phyloP scores from a whole-genome alignment of 2,329 filamentous ascomycete genomes.

The Sordariomycetes sp. region DNA sequence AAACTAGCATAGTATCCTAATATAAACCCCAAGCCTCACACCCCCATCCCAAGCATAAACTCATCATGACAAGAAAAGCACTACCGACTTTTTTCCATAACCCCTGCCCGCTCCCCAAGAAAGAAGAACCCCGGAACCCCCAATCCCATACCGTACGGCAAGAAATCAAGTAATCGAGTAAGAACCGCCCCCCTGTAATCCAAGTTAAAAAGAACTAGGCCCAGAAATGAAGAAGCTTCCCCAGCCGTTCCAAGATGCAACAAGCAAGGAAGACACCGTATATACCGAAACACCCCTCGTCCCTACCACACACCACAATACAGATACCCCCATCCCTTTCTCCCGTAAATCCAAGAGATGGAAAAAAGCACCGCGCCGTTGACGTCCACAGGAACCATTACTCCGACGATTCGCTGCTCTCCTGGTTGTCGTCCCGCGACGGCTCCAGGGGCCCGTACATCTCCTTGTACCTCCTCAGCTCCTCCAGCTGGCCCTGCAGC shows the following conservation, averaged over 20 bases:
- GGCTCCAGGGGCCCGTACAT: conserved; percentile 26
- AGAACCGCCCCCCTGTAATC: too few relatives aligned
- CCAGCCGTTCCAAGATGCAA: too few relatives aligned
- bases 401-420: not conserved
- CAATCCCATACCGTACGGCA: not conserved
- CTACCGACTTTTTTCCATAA: conserved; percentile 12
- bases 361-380: not conserved
- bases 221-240: not conserved
- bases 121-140: not conserved
- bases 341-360: not conserved
- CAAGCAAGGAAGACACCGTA: not conserved
- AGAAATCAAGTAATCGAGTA: not conserved
- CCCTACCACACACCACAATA: not conserved
- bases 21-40: not conserved
- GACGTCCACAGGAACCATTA: not conserved
- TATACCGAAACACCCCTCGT: not conserved
- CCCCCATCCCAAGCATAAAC: not conserved
- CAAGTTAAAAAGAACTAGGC: not conserved
- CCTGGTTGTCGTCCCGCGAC: not conserved
- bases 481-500: conserved; percentile 46
- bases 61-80: not conserved
- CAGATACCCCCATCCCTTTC: not conserved
- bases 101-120: not conserved
- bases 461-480: conserved; percentile 48
- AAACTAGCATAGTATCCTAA: not conserved